phyloP scores from a whole-genome alignment of 495 filamentous ascomycete genomes.

The Neurospora intermedia region DNA sequence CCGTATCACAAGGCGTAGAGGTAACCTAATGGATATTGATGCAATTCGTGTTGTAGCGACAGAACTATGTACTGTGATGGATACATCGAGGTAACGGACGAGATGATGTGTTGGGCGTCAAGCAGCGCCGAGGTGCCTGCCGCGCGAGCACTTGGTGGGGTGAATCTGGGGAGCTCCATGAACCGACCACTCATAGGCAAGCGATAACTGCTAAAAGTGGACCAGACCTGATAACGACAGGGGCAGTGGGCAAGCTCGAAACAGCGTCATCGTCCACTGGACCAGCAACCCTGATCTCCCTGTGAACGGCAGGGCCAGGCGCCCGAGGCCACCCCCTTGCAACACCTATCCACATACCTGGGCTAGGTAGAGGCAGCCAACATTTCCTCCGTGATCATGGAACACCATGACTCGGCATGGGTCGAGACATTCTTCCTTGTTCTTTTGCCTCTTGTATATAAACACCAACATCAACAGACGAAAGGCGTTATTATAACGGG shows the following conservation, averaged over 20 bases:
- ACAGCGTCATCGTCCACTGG: not conserved
- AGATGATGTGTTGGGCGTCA: not conserved
- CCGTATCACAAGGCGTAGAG: not conserved
- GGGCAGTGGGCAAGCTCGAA: not conserved
- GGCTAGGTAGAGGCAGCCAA: not conserved
- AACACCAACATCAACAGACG: not conserved
- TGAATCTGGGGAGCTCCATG: not conserved
- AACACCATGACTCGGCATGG: not conserved
- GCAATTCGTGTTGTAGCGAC: not conserved
- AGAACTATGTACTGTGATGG: not conserved
- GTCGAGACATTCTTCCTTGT: not conserved
- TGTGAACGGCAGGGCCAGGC: not conserved
- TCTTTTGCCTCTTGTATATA: not conserved
- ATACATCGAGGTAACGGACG: not conserved
- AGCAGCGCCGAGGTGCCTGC: not conserved
- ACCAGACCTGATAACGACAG: not conserved
- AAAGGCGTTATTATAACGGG: not conserved
- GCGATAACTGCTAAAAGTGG: not conserved
- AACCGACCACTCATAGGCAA: not conserved
- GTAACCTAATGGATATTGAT: not conserved
- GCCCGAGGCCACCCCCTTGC: not conserved
- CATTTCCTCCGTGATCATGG: not conserved
- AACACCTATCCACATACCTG: not conserved
- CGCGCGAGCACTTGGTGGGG: not conserved
- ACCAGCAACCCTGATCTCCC: not conserved